A percentile compares a stretch with the other conserved stretches of the same genome.
Conservation (phyloP, 1,284 basidiomycete species). For the Cryptococcus sp. region DNA sequence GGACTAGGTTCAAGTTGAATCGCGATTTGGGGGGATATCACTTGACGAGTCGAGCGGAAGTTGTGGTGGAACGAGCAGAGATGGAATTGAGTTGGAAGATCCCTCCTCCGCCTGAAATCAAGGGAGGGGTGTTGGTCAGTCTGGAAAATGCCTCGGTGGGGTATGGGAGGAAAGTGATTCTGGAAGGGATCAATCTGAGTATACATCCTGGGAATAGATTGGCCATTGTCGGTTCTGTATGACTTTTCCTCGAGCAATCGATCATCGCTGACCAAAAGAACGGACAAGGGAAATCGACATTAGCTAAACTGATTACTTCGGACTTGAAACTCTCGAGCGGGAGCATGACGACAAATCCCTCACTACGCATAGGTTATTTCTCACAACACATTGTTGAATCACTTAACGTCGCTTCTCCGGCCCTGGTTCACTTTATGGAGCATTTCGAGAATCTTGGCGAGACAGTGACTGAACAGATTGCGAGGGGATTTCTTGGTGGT, state of each 20-base stretch:
- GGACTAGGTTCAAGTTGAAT: slow-evolving; percentile 61
- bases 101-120: slow-evolving; percentile 53
- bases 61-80: slow-evolving; percentile 55
- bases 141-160: slow-evolving; percentile 54
- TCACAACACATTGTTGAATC: slow-evolving; percentile 56
- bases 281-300: slow-evolving; percentile 60
- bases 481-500: slow-evolving; percentile 52
- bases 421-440: slow-evolving; percentile 49
- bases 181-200: slow-evolving; percentile 58
- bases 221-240: slow-evolving; percentile 56
- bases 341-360: slow-evolving; percentile 57
- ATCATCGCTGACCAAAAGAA: slow-evolving; percentile 32
- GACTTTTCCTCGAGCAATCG: slow-evolving; percentile 1
- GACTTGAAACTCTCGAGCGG: slow-evolving; percentile 55
- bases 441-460: slow-evolving; percentile 34
- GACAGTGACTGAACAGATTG: slow-evolving; percentile 50
- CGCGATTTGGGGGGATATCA: slow-evolving; percentile 57
- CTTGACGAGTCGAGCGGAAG: slow-evolving; percentile 50
- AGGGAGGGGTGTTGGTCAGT: slow-evolving; percentile 55
- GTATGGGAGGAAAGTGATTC: slow-evolving; percentile 49
- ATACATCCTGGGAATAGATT: slow-evolving; percentile 57
- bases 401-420: slow-evolving; percentile 39
- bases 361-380: slow-evolving; percentile 55
- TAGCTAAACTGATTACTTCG: slow-evolving; percentile 58
- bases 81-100: slow-evolving; percentile 53